Conservation (phyloP, 768 basidiomycete species). For the Leccinum arenicola region DNA sequence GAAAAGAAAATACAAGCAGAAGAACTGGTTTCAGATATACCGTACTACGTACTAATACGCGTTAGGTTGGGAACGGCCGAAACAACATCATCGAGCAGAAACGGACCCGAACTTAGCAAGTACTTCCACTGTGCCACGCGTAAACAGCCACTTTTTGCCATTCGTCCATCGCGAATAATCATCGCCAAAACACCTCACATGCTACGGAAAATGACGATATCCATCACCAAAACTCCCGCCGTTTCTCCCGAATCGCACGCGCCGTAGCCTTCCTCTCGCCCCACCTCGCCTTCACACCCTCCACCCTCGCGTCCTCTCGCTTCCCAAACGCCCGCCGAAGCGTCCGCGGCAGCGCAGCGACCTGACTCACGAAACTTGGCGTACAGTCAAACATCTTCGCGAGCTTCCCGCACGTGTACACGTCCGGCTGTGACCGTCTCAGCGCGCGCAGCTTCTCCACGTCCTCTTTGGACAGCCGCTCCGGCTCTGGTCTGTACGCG, state of each 20-base stretch:
- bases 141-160: no score
- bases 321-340: conserved; percentile 42
- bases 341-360: conserved; percentile 59
- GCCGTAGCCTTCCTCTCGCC: conserved; percentile 64
- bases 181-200: no score
- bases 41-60: no score
- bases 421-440: conserved; percentile 52
- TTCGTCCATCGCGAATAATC: no score
- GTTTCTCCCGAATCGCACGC: conserved; percentile 62
- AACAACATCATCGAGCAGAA: neutral
- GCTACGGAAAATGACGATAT: no score
- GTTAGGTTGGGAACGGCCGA: neutral
- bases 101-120: no score
- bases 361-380: conserved; percentile 57
- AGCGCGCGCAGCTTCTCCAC: conserved; percentile 58
- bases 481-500: conserved; percentile 29
- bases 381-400: conserved; percentile 78
- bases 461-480: conserved; percentile 48
- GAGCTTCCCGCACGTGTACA: conserved; percentile 62
- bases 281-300: conserved; percentile 54
- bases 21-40: neutral
- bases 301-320: conserved; percentile 47
- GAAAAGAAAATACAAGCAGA: neutral
- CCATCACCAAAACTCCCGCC: conserved; percentile 66
- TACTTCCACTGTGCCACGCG: no score